A percentile compares a stretch with the other conserved stretches of the same genome.
Conservation (phyloP, 768 basidiomycete species). For the Punctularia strigosozonata region DNA sequence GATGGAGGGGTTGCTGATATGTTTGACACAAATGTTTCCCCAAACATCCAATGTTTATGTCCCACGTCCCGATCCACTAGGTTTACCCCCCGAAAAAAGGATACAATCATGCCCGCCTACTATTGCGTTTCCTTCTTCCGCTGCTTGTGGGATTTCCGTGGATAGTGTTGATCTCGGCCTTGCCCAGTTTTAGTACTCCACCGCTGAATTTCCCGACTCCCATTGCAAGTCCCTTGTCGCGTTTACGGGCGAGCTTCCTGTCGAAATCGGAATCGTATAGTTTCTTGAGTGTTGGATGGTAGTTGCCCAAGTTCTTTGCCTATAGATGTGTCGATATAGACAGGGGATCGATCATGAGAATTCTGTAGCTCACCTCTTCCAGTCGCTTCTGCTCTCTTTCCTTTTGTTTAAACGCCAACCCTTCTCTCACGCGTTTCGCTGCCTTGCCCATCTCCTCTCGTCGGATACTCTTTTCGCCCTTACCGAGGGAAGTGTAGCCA, state of each 20-base stretch:
- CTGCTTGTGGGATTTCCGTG: no score
- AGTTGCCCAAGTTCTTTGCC: constrained; percentile 81
- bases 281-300: constrained; percentile 68
- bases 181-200: constrained; percentile 56
- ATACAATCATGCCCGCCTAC: no score
- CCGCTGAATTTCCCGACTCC: constrained; percentile 68
- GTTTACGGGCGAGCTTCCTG: constrained; percentile 24
- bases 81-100: no score
- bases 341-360: constrained; percentile 2
- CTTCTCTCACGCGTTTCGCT: constrained; percentile 60
- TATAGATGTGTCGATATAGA: constrained; percentile 17
- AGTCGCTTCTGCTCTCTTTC: constrained; percentile 41
- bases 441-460: constrained; percentile 58
- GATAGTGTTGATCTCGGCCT: constrained; percentile 40
- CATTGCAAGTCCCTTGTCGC: constrained; percentile 61
- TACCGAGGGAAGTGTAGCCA: constrained; percentile 59
- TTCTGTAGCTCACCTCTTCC: constrained; percentile 46
- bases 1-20: no score
- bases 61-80: no score
- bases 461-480: constrained; percentile 54
- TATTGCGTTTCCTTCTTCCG: no score
- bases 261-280: constrained; percentile 33
- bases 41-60: no score
- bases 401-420: constrained; percentile 49
- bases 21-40: no score